Evolutionary conservation across 2,329 filamentous ascomycete species (phyloP).

Genomic region (Aspergillus fischeri): DNA sequence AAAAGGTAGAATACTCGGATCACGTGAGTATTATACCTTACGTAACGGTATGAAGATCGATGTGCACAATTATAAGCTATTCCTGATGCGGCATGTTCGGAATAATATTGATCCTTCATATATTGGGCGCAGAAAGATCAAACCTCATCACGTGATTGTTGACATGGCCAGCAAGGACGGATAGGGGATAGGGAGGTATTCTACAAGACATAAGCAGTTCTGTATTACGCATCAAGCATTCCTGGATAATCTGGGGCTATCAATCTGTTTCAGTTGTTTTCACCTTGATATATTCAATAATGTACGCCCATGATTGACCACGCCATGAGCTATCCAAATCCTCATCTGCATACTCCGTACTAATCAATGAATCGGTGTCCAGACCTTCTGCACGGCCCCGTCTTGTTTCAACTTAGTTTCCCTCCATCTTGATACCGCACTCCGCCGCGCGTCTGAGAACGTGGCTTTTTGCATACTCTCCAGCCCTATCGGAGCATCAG

Average conservation of each 20-base stretch:
- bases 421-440: constrained; percentile 16
- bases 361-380: neutral
- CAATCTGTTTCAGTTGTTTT: neutral
- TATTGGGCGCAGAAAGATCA: constrained; percentile 1
- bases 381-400: constrained; percentile 2
- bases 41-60: constrained; percentile 1
- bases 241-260: neutral
- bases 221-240: neutral
- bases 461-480: constrained; percentile 14
- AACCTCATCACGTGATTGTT: constrained; percentile 27
- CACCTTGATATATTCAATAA: neutral
- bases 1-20: constrained; percentile 22
- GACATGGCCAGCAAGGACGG: constrained; percentile 4
- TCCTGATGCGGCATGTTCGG: constrained; percentile 12
- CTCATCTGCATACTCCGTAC: neutral
- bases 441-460: constrained; percentile 30
- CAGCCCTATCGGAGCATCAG: constrained; percentile 7
- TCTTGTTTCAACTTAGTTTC: constrained; percentile 3
- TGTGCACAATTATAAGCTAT: constrained; percentile 4
- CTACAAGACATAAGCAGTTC: neutral
- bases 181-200: neutral
- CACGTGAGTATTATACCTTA: constrained; percentile 21
- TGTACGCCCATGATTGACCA: neutral
- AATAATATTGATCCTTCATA: constrained; percentile 8
- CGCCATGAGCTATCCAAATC: neutral